Percentiles rank a stretch among this genome's conserved stretches.
Evolutionary conservation across 2,329 filamentous ascomycete genomes (phyloP).

Genomic region (Microcyclosporella mali): DNA sequence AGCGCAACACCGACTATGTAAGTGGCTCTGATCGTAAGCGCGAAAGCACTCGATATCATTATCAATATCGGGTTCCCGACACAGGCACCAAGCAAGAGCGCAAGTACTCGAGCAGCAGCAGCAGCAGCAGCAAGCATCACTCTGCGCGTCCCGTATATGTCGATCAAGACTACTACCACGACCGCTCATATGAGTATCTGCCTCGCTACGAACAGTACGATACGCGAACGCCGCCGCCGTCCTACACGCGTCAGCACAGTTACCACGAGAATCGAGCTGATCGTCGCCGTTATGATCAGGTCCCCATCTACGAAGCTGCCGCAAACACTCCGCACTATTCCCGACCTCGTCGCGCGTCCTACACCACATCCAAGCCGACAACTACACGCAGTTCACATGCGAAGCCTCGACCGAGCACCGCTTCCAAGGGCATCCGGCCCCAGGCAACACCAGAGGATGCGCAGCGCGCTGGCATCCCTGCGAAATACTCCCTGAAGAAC

Average conservation of each 20-base stretch:
- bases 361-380: constrained; percentile 50
- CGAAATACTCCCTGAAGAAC: constrained; percentile 92
- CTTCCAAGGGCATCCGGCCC: constrained; percentile 34
- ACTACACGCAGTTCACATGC: constrained; percentile 42
- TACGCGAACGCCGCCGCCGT: constrained; percentile 43
- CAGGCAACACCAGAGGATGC: constrained; percentile 62
- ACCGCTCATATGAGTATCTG: constrained; percentile 42
- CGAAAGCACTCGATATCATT: constrained; percentile 44
- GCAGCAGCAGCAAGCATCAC: constrained; percentile 41
- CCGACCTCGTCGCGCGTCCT: constrained; percentile 35
- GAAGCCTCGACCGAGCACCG: constrained; percentile 36
- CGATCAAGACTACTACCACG: constrained; percentile 50
- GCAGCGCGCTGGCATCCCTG: constrained; percentile 62
- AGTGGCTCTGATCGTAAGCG: constrained; percentile 50
- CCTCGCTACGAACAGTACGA: constrained; percentile 37
- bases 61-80: constrained; percentile 31
- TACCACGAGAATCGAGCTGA: constrained; percentile 49
- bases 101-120: constrained; percentile 29
- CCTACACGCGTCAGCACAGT: constrained; percentile 49
- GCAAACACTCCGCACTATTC: constrained; percentile 28
- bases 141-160: constrained; percentile 44
- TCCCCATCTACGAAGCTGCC: constrained; percentile 39
- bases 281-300: constrained; percentile 45
- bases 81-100: constrained; percentile 19
- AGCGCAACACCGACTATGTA: constrained; percentile 58